These are phyloP conservation scores for Penicillium antarcticum DNA, from an alignment of 495 filamentous ascomycete species.

Conservation along the genomic window DNA sequence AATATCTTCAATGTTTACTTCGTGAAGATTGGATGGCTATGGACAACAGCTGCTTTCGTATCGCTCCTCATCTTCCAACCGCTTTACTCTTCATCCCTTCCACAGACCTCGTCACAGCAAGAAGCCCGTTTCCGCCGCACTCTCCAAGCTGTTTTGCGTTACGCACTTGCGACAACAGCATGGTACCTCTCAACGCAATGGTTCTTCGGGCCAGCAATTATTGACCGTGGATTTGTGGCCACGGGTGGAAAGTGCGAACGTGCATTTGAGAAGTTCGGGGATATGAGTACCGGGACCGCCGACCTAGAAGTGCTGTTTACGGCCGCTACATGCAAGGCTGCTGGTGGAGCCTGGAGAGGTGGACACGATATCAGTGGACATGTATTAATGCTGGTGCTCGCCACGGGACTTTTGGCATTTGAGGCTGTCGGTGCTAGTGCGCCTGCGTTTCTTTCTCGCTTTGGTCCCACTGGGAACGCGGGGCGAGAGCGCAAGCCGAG, in stretches of 20 bases:
- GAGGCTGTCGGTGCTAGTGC: constrained; percentile 67
- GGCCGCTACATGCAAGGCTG: constrained; percentile 74
- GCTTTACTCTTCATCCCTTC: constrained; percentile 22
- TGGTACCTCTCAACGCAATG: constrained; percentile 88
- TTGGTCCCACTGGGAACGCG: constrained; percentile 11
- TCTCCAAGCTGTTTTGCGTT: constrained; percentile 58
- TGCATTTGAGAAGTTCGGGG: constrained; percentile 25
- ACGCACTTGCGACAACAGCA: constrained; percentile 64
- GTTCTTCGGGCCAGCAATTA: constrained; percentile 88
- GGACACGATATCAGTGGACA: constrained; percentile 94
- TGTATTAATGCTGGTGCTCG: constrained; percentile 86
- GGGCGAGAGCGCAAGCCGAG: constrained; percentile 51
- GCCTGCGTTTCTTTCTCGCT: constrained; percentile 29
- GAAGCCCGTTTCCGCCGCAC: constrained; percentile 24
- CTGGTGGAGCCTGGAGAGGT: constrained; percentile 79
- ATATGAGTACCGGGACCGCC: constrained; percentile 13
- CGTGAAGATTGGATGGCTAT: constrained; percentile 93
- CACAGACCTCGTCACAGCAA: constrained; percentile 16
- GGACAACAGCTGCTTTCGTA: constrained; percentile 71
- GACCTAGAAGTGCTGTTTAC: constrained; percentile 56
- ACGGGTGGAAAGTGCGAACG: constrained; percentile 78
- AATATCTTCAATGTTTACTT: constrained; percentile 91
- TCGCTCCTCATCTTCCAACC: constrained; percentile 60
- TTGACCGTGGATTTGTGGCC: constrained; percentile 77
- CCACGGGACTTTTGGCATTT: constrained; percentile 72